These are phyloP conservation scores for Setaria italica DNA, from an alignment of 202 grass and related monocot genomes.

Conservation along the genomic window DNA sequence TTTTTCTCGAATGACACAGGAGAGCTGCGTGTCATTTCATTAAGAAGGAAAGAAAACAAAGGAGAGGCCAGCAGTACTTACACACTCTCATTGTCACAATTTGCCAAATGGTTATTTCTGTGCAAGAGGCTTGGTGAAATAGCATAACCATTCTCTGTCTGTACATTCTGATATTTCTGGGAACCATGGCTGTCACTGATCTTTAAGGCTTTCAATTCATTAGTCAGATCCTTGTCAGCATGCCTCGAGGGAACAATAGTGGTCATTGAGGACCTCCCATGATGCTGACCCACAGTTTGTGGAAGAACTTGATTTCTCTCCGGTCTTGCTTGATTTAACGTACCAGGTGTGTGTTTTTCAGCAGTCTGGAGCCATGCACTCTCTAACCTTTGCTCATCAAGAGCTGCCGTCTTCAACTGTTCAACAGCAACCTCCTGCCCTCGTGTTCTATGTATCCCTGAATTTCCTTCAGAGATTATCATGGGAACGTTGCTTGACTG, in stretches of 20 bases:
- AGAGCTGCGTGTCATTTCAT: no score
- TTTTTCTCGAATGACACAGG: no score
- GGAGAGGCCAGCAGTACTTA: slow-evolving; percentile 51
- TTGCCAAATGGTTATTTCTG: slow-evolving; percentile 70
- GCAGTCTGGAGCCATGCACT: slow-evolving; percentile 88
- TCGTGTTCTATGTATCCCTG: slow-evolving; percentile 38
- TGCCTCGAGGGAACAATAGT: slow-evolving; percentile 50
- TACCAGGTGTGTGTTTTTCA: slow-evolving; percentile 56
- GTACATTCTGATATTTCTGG: slow-evolving; percentile 51
- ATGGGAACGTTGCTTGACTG: slow-evolving; percentile 30
- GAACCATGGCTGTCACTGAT: slow-evolving; percentile 51
- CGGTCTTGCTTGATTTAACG: slow-evolving; percentile 54
- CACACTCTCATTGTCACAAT: slow-evolving; percentile 74
- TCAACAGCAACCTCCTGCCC: slow-evolving; percentile 40
- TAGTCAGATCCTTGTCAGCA: slow-evolving; percentile 64
- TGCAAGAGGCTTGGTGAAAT: slow-evolving; percentile 95
- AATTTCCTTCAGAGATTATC: slow-evolving; percentile 43
- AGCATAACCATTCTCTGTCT: slow-evolving; percentile 53
- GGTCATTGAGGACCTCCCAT: slow-evolving; percentile 39
- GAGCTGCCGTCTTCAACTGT: slow-evolving; percentile 34
- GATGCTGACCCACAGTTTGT: slow-evolving; percentile 58
- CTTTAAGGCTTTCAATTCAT: slow-evolving; percentile 84
- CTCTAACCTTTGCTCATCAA: slow-evolving; percentile 83
- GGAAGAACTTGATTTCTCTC: slow-evolving; percentile 90
- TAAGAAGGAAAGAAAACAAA: no score